Base-by-base conservation (phyloP, 2,329 filamentous ascomycete species). In the Arthrobotrys megalospora region DNA sequence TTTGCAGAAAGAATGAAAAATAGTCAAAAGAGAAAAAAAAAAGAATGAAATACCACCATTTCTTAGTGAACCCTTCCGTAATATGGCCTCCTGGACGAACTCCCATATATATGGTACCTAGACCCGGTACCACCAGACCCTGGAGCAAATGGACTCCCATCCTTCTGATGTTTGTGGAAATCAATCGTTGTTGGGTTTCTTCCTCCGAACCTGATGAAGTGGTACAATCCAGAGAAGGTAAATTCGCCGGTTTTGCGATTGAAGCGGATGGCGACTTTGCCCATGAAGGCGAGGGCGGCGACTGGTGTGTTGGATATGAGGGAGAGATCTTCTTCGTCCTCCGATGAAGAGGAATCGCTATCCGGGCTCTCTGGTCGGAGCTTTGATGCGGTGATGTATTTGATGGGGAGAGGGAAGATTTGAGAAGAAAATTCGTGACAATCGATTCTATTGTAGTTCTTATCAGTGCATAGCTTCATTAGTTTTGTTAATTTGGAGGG, bases 181-280 rank as follows among this genome's bases (percentile, higher is more conserved):
- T 77, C 72, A 12, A 68, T 58, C 1, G 14, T 47, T 7, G 24
- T 11, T 5, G 12, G 28, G 12, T 45, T 16, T 6, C 16, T 36
- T 2, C 55, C 55, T 10, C 38, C 32, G 12, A 77, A 28, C 2
- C 34, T 32, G 11, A 70, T n/a, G 7, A 43, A 14, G 14, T 77
- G 72, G 21, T 77, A 77, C n/a, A 65, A n/a, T 1, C 72, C 72
- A 0, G 72, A 77, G 38, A 77, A 69, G 11, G 12, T 4, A 38
- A 70, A 65, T 2, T 58, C 12, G 1, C 72, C 58, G 8, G n/a
- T 70, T 3, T n/a, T n/a, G 3, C 32, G 16, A 48, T 70, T 52
- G 24, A 66, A 70, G 14, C 66, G 60, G 38, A 77, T 47, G 28
- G 28, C 34, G 8, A 77, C 50, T 11, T 70, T 77, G n/a, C 65